Conservation (phyloP, 2,329 filamentous ascomycete genomes). For the Magnaporthiopsis incrustans region DNA sequence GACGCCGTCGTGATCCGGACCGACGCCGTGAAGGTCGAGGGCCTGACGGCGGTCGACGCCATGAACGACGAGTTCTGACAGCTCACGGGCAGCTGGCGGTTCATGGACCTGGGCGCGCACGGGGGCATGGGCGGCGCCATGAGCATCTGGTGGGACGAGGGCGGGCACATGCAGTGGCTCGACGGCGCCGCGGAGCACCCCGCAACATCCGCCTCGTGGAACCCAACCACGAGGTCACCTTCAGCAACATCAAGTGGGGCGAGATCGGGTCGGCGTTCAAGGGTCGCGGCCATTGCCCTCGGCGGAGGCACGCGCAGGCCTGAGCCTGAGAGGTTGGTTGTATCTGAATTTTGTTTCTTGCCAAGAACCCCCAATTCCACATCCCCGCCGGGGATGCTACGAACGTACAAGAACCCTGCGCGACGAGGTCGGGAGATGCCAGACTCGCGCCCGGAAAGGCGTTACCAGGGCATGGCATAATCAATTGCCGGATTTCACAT, state of each 20-base stretch:
- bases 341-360: too few relatives aligned
- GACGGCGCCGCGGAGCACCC: constrained; percentile 35
- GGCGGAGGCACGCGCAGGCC: background rate
- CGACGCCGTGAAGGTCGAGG: constrained; percentile 1
- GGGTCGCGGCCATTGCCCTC: background rate
- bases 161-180: constrained; percentile 41
- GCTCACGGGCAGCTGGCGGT: constrained; percentile 28
- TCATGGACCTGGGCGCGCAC: constrained; percentile 41
- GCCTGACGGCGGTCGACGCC: background rate
- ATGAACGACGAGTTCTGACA: constrained; percentile 35
- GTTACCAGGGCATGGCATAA: background rate
- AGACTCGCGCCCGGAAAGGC: background rate
- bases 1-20: constrained; percentile 11
- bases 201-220: constrained; percentile 35
- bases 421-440: background rate
- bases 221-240: constrained; percentile 41
- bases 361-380: too few relatives aligned
- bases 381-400: too few relatives aligned
- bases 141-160: constrained; percentile 39
- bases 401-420: background rate
- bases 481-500: background rate
- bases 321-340: background rate
- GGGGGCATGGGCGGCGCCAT: constrained; percentile 39
- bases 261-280: constrained; percentile 47
- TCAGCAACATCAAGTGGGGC: constrained; percentile 52